Evolutionary conservation across 2,329 filamentous ascomycete genomes (phyloP).

Genomic region (Colletotrichum magnum): DNA sequence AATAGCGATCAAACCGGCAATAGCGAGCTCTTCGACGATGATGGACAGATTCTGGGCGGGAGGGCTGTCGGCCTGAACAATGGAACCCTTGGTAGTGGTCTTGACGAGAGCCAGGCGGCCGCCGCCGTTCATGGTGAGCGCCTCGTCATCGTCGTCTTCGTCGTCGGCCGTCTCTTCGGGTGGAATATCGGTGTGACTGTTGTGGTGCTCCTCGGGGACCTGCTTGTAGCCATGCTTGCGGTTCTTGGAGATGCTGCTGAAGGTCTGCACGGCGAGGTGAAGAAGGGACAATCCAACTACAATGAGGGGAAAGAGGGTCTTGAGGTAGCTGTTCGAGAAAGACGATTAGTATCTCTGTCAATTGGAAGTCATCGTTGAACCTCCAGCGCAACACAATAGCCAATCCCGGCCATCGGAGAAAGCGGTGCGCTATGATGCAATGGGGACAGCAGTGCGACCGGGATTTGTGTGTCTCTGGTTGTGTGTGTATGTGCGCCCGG

Average conservation of each 20-base stretch:
- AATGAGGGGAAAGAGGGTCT: conserved; percentile 83
- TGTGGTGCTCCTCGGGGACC: conserved; percentile 61
- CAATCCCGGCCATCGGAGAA: neutral
- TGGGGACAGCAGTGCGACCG: conserved; percentile 15
- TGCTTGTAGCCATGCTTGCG: conserved; percentile 69
- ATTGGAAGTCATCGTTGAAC: neutral
- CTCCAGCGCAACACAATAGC: conserved; percentile 4
- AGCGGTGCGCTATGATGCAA: conserved; percentile 13
- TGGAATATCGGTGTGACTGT: conserved; percentile 66
- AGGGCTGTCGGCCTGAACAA: conserved; percentile 81
- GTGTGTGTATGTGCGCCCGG: neutral
- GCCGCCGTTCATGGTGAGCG: conserved; percentile 66
- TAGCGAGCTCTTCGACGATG: conserved; percentile 80
- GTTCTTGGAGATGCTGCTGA: conserved; percentile 67
- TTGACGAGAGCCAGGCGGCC: conserved; percentile 72
- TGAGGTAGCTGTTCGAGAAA: conserved; percentile 74
- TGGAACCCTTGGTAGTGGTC: conserved; percentile 72
- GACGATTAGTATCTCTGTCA: conserved; percentile 15
- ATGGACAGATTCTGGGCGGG: conserved; percentile 79
- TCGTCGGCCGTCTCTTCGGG: conserved; percentile 61
- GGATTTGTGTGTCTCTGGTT: conserved; percentile 2
- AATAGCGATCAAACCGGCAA: conserved; percentile 79
- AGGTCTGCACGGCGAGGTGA: conserved; percentile 72
- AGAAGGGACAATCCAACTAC: conserved; percentile 79
- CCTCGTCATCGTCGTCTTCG: conserved; percentile 73